These are phyloP conservation scores for Phenoliferia sp. DNA, from an alignment of 1,284 basidiomycete genomes.

Conservation along the genomic window DNA sequence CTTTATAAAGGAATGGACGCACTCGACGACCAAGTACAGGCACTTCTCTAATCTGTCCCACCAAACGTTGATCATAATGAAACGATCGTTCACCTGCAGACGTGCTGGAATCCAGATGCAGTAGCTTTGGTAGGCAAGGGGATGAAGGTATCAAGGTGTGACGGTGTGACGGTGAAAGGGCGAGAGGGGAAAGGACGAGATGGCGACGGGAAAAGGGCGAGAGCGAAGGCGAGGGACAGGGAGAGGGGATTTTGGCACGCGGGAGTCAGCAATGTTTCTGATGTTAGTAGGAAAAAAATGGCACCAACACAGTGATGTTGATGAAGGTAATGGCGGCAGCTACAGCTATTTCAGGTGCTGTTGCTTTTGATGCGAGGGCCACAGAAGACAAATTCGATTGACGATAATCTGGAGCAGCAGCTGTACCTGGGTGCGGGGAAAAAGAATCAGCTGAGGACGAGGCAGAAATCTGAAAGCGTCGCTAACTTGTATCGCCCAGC, in stretches of 20 bases:
- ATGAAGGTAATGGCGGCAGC: not conserved
- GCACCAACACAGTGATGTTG: too few species aligned
- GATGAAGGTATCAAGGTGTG: too few species aligned
- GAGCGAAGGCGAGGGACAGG: too few species aligned
- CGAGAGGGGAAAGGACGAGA: too few species aligned
- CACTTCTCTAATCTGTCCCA: conserved; percentile 26
- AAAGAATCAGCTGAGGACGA: not conserved
- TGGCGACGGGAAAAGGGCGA: too few species aligned
- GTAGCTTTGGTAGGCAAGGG: too few species aligned
- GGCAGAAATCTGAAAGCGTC: not conserved
- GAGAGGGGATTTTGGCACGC: too few species aligned
- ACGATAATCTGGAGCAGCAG: not conserved
- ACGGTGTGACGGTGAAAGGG: too few species aligned
- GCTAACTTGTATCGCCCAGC: not conserved
- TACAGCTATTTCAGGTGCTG: not conserved
- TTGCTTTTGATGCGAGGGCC: not conserved
- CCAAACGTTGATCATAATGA: conserved; percentile 17
- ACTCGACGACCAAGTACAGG: conserved; percentile 32
- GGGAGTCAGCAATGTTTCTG: too few species aligned
- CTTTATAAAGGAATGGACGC: conserved; percentile 16
- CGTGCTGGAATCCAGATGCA: conserved; percentile 33
- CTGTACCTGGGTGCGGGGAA: not conserved
- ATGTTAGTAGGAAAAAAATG: too few species aligned
- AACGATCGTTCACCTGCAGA: conserved; percentile 20
- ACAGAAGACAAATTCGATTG: not conserved